phyloP scores from a whole-genome alignment of 176 grass and related monocot genomes.

The Carex parvula region DNA sequence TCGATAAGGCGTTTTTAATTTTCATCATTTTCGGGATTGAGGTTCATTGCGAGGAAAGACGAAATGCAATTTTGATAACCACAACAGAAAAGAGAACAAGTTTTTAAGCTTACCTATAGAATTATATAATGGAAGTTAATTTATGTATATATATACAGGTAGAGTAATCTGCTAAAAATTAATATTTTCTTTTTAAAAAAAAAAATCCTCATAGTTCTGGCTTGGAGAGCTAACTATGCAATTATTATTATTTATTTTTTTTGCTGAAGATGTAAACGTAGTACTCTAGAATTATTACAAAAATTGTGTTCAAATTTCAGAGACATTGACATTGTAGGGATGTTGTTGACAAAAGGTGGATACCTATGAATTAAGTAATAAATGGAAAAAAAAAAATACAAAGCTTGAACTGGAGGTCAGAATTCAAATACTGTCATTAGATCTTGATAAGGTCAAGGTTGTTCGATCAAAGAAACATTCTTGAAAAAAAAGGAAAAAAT shows the following conservation, averaged over 20 bases:
- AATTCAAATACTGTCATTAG: not conserved
- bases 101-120: not conserved
- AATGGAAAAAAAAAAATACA: not conserved
- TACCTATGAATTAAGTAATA: too few species aligned
- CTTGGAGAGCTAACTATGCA: not conserved
- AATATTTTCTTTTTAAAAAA: not conserved
- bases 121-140: not conserved
- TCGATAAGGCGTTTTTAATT: too few species aligned
- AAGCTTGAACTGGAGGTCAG: too few species aligned
- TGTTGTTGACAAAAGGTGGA: too few species aligned
- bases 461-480: not conserved
- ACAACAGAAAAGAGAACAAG: not conserved
- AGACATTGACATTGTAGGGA: not conserved
- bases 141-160: not conserved
- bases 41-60: too few species aligned
- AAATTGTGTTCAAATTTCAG: not conserved
- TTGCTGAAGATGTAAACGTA: not conserved
- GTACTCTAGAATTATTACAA: not conserved
- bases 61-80: not conserved
- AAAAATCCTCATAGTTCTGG: not conserved
- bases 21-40: too few species aligned
- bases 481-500: not conserved
- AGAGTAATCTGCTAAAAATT: not conserved
- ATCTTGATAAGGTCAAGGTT: not conserved
- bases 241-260: constrained; percentile 2